Conservation (phyloP, 1,284 basidiomycete species). For the Malassezia slooffiae region DNA sequence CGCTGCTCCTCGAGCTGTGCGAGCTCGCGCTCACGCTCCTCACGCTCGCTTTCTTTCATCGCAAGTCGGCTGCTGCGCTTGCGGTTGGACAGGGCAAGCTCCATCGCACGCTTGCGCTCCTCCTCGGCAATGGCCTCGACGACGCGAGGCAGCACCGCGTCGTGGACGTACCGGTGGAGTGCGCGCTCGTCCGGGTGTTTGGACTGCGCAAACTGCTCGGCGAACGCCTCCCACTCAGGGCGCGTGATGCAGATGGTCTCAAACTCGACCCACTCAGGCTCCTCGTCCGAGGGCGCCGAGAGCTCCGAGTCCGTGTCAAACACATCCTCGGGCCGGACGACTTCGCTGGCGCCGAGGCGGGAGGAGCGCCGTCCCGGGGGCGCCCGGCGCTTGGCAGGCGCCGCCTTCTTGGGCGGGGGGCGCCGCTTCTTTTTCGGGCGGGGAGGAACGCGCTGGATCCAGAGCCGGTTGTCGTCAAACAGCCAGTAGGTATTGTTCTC, state of each 20-base stretch:
- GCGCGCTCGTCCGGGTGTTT: slow-evolving; percentile 69
- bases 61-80: slow-evolving; percentile 76
- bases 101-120: slow-evolving; percentile 53
- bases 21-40: slow-evolving; percentile 49
- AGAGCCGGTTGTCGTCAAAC: slow-evolving; percentile 73
- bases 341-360: not conserved
- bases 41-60: slow-evolving; percentile 53
- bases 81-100: slow-evolving; percentile 58
- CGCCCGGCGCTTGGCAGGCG: slow-evolving; percentile 18
- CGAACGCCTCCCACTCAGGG: slow-evolving; percentile 57
- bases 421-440: slow-evolving; percentile 22
- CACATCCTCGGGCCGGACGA: slow-evolving; percentile 2
- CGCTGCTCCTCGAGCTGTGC: slow-evolving; percentile 42
- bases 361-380: slow-evolving; percentile 44
- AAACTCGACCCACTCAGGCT: slow-evolving; percentile 21
- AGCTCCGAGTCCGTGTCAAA: slow-evolving; percentile 31
- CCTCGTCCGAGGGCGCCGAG: slow-evolving; percentile 33
- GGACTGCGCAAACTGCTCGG: slow-evolving; percentile 60
- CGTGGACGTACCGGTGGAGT: slow-evolving; percentile 58
- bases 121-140: slow-evolving; percentile 49
- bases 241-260: slow-evolving; percentile 61
- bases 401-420: slow-evolving; percentile 24
- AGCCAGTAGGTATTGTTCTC: slow-evolving; percentile 76
- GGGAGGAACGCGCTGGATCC: slow-evolving; percentile 59
- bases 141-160: slow-evolving; percentile 59